phyloP scores from a whole-genome alignment of 768 basidiomycete genomes.

The Chalciporus piperatus region DNA sequence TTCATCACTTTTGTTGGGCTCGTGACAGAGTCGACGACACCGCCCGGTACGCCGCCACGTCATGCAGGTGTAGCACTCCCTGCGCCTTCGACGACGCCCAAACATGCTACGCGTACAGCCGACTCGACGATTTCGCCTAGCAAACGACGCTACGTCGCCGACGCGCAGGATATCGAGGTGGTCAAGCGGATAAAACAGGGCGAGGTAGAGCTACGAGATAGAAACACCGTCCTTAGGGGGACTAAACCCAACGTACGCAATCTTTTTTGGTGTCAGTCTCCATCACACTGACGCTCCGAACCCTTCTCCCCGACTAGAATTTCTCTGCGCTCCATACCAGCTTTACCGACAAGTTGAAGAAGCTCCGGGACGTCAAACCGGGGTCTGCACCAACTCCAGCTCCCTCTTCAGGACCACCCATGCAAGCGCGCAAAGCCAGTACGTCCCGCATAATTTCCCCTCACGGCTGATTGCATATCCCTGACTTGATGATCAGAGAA shows the following conservation, averaged over 20 bases:
- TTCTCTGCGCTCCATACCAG: constrained; percentile 66
- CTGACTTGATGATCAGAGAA: constrained; percentile 45
- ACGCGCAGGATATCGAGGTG: constrained; percentile 73
- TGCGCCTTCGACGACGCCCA: constrained; percentile 22
- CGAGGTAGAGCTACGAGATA: constrained; percentile 78
- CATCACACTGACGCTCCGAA: not conserved
- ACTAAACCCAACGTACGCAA: constrained; percentile 74
- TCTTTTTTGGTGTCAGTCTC: not conserved
- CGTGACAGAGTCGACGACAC: constrained; percentile 50
- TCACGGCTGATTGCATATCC: not conserved
- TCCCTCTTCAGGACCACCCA: constrained; percentile 33
- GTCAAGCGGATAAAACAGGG: constrained; percentile 79
- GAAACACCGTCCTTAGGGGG: constrained; percentile 81
- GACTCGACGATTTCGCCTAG: constrained; percentile 43
- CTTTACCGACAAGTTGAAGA: constrained; percentile 78
- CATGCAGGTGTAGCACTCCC: constrained; percentile 16
- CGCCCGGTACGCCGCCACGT: constrained; percentile 56
- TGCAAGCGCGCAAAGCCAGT: constrained; percentile 71
- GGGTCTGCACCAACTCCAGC: constrained; percentile 40
- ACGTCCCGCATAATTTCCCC: constrained; percentile 25
- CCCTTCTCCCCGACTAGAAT: constrained; percentile 51
- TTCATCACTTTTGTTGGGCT: not conserved
- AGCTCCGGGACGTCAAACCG: constrained; percentile 63
- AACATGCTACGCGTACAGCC: constrained; percentile 20
- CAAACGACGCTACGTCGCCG: constrained; percentile 79